Percentiles rank a stretch among this genome's conserved stretches.
Evolutionary conservation across 2,329 filamentous ascomycete genomes (phyloP).

Genomic region (Colletotrichum liaoningense): DNA sequence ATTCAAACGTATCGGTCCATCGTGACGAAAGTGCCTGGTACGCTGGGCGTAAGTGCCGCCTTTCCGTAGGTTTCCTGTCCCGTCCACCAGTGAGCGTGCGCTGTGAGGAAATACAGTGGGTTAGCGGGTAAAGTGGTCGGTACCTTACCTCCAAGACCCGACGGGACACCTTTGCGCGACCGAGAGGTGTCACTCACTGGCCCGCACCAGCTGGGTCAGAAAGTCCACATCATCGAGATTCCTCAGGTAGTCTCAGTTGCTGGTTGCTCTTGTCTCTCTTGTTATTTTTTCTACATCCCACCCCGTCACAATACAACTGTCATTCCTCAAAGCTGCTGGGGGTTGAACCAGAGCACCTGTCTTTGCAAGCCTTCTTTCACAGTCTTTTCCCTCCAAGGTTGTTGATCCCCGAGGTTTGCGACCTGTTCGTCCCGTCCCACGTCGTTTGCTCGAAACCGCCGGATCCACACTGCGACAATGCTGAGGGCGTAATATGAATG

Average conservation of each 20-base stretch:
- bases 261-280: slow-evolving; percentile 28
- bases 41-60: background rate
- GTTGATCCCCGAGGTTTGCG: slow-evolving; percentile 1
- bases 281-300: slow-evolving; percentile 32
- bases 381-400: background rate
- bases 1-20: too few species aligned
- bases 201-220: slow-evolving; percentile 7
- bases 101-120: slow-evolving; percentile 1
- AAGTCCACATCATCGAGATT: slow-evolving; percentile 35
- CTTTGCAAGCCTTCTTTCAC: background rate
- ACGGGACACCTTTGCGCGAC: background rate
- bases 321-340: slow-evolving; percentile 12
- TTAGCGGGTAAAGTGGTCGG: slow-evolving; percentile 3
- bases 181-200: background rate
- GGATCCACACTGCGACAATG: slow-evolving; percentile 35
- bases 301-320: slow-evolving; percentile 26
- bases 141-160: background rate
- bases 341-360: slow-evolving; percentile 5
- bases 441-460: slow-evolving; percentile 30
- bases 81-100: slow-evolving; percentile 1
- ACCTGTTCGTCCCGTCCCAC: slow-evolving; percentile 22
- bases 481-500: slow-evolving; percentile 47
- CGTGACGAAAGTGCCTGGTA: too few species aligned
- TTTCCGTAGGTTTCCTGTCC: background rate
- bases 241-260: slow-evolving; percentile 14